A percentile compares a stretch with the other conserved stretches of the same genome.
These are phyloP conservation scores for Hanseniaspora osmophila DNA, from an alignment of 805 yeast genomes.

Conservation along the genomic window DNA sequence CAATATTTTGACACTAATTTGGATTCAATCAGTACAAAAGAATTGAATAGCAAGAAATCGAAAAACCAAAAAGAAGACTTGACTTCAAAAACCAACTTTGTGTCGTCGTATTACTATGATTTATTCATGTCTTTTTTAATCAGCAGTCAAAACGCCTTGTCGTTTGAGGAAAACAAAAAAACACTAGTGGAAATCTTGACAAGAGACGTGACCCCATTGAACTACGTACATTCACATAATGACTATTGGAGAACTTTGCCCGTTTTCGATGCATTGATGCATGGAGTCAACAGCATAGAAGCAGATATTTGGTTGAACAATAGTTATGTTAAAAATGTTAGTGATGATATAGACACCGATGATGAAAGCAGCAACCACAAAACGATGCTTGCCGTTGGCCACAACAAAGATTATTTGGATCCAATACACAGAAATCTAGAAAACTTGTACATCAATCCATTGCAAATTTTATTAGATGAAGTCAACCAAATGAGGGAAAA, in stretches of 20 bases:
- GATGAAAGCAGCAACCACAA: conserved; percentile 21
- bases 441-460: conserved; percentile 38
- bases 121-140: neutral
- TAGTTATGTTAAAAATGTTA: neutral
- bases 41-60: neutral
- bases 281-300: conserved; percentile 46
- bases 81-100: neutral
- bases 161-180: neutral
- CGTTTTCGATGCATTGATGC: conserved; percentile 37
- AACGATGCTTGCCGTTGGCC: conserved; percentile 46
- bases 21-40: neutral
- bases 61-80: too few species aligned
- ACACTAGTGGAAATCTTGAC: conserved; percentile 14
- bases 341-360: conserved; percentile 16
- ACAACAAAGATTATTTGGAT: conserved; percentile 34
- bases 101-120: neutral
- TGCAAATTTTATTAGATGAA: conserved; percentile 32
- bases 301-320: conserved; percentile 43
- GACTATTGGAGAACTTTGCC: conserved; percentile 54
- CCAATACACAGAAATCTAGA: conserved; percentile 31
- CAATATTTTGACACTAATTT: neutral
- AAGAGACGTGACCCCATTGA: conserved; percentile 13
- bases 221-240: conserved; percentile 47
- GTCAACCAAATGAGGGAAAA: too few species aligned
- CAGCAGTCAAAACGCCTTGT: neutral